These are phyloP conservation scores for Apostasia shenzhenica DNA, from an alignment of 106 monocot species.

Conservation along the genomic window DNA sequence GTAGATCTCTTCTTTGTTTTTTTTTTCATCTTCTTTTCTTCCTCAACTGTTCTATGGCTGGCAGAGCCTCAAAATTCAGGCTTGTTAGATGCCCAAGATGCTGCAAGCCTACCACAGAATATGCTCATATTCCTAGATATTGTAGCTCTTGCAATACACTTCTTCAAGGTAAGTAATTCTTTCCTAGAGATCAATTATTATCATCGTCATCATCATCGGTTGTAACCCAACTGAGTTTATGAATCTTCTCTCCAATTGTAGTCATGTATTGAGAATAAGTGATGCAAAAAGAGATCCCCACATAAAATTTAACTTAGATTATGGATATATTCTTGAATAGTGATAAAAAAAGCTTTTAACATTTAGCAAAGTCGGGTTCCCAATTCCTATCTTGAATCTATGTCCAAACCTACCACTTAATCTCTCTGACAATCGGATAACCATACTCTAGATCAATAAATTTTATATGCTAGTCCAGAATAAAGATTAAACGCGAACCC, in stretches of 20 bases:
- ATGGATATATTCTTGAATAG: too few species aligned
- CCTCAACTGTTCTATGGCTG: not conserved
- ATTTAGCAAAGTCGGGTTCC: not conserved
- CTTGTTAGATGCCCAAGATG: slow-evolving; percentile 69
- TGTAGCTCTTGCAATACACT: slow-evolving; percentile 42
- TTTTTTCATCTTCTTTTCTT: not conserved
- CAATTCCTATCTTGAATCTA: not conserved
- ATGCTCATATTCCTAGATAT: slow-evolving; percentile 34
- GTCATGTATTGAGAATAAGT: not conserved
- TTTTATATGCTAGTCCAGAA: too few species aligned
- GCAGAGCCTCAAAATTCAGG: slow-evolving; percentile 13
- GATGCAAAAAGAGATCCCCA: slow-evolving; percentile 22
- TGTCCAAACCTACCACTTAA: too few species aligned
- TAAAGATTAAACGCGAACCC: too few species aligned
- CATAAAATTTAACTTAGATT: too few species aligned
- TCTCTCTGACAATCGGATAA: too few species aligned
- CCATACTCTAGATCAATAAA: too few species aligned
- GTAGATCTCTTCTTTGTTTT: not conserved
- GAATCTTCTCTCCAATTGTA: not conserved
- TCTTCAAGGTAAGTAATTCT: slow-evolving; percentile 28
- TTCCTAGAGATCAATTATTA: not conserved
- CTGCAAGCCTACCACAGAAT: slow-evolving; percentile 32
- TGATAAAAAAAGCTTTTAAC: not conserved
- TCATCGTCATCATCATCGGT: not conserved
- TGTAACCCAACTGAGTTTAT: not conserved